Conservation (phyloP, 352 stramenopile genomes). For the Globisporangium rhizosaccharum region DNA sequence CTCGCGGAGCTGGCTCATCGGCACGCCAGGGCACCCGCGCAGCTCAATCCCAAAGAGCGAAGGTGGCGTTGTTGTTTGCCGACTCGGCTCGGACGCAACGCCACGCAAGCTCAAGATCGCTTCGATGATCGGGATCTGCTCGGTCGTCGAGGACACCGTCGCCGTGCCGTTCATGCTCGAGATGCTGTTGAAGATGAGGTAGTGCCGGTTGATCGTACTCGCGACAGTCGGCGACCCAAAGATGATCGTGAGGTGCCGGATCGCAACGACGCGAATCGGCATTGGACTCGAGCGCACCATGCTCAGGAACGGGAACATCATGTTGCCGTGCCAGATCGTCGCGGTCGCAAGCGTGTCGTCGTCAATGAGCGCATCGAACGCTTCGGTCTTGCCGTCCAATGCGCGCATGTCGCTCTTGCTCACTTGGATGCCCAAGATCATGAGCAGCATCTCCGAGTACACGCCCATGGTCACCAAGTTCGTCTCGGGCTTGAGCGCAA, state of each 20-base stretch:
- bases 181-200: constrained; percentile 77
- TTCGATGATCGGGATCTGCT: constrained; percentile 75
- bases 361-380: constrained; percentile 46
- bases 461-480: constrained; percentile 68
- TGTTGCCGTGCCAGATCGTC: constrained; percentile 62
- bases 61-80: constrained; percentile 14
- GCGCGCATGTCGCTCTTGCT: constrained; percentile 47
- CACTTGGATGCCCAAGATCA: constrained; percentile 71
- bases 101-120: constrained; percentile 69
- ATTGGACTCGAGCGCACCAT: constrained; percentile 49
- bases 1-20: constrained; percentile 63
- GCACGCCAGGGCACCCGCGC: constrained; percentile 37
- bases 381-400: constrained; percentile 39
- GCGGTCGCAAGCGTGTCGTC: constrained; percentile 42
- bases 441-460: constrained; percentile 73
- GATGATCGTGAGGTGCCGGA: constrained; percentile 60
- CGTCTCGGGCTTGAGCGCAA: constrained; percentile 64
- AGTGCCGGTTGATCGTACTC: constrained; percentile 71
- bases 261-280: constrained; percentile 55
- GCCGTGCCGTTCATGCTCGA: constrained; percentile 55
- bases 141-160: constrained; percentile 69
- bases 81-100: constrained; percentile 22
- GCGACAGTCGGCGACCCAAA: constrained; percentile 51
- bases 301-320: constrained; percentile 60
- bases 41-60: constrained; percentile 55